Evolutionary conservation across 2,329 filamentous ascomycete genomes (phyloP), one percentile per base, ranked within the genome.

Genomic region (Eurotiales sp.): DNA sequence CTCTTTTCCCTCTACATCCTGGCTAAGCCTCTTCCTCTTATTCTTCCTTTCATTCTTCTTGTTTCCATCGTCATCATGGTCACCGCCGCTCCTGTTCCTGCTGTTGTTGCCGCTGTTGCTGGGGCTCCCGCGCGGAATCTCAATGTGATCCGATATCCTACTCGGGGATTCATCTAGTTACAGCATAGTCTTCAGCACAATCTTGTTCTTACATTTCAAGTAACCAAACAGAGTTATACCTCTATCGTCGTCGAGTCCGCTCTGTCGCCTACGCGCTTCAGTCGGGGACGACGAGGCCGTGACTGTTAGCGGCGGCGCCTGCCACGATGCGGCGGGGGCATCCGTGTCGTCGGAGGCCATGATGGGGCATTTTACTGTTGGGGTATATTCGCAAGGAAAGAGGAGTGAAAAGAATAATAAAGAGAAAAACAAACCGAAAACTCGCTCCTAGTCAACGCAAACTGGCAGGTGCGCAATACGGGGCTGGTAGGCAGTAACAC

Each of bases 261-360:
- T 29, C 30, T 17, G 3, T 15, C 8, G 22, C 14, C 44, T 10
- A 10, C 49, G 49, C 37, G 30, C 23, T 14, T 51, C 49, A 3
- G 49, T 51, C 34, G 49, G 50, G 32, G 43, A 47, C 36, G 50
- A 52, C 27, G 50, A 52, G n/a, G 50, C 43, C 7, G 43, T 46
- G 11, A 52, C 29, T 2, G 50, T 47, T 23, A 52, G 37, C 15
- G 50, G 49, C 22, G 49, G 41, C 15, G 49, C 30, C 36, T 34
- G 43, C 43, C 43, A n/a, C n/a, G n/a, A 34, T 46, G 44, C 12
- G 21, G 30, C 29, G 14, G 10, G 15, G 17, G 15, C 34, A 17
- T 15, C n/a, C 25, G 25, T 27, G 25, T 27, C 25, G n/a, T n/a
- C n/a, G n/a, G n/a, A n/a, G n/a, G n/a, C n/a, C n/a, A n/a, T n/a